Conservation (phyloP, 1,284 basidiomycete species). For the Phellinidium pouzarii region DNA sequence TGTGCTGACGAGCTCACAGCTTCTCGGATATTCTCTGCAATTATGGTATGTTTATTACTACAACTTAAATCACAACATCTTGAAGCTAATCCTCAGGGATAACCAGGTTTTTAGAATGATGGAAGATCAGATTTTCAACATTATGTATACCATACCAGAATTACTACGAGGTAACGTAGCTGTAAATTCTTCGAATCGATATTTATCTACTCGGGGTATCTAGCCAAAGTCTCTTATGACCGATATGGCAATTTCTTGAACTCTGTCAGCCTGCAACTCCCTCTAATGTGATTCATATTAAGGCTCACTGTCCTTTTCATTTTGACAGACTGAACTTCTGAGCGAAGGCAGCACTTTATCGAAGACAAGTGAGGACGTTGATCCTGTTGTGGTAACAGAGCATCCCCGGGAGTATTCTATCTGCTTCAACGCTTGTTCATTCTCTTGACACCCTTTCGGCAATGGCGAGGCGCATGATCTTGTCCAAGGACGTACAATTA, state of each 20-base stretch:
- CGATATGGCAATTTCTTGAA: not conserved
- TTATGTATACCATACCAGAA: not conserved
- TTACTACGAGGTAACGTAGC: not conserved
- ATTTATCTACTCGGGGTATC: not conserved
- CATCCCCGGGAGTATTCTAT: not conserved
- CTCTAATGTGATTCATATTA: not conserved
- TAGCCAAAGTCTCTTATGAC: not conserved
- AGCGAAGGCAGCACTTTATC: not conserved
- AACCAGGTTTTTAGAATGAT: not conserved
- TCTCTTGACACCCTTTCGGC: not conserved
- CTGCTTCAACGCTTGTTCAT: not conserved
- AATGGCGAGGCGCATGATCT: slow-evolving; percentile 23
- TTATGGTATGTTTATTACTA: not conserved
- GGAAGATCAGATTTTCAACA: not conserved
- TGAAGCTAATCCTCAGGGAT: not conserved
- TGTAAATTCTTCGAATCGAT: not conserved
- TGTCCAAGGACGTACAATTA: slow-evolving; percentile 35
- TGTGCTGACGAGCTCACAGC: no score
- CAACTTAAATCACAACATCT: not conserved
- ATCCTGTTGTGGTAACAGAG: not conserved
- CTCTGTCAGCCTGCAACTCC: not conserved
- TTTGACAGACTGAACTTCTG: not conserved
- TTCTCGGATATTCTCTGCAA: not conserved
- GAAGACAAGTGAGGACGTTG: not conserved
- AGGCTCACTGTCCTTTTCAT: not conserved